phyloP scores from a whole-genome alignment of 768 basidiomycete species.

The Mycena vitilis region DNA sequence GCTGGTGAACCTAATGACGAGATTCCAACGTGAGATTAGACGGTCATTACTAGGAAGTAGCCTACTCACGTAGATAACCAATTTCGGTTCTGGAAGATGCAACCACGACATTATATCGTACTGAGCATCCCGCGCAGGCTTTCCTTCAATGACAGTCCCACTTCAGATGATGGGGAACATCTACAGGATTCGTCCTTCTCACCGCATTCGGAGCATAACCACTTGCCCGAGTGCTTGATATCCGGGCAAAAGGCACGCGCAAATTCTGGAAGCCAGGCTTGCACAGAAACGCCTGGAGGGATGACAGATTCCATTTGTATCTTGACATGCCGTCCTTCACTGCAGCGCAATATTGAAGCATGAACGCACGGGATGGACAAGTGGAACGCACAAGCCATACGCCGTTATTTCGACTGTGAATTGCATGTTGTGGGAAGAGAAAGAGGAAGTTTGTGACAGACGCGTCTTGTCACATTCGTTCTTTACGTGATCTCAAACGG shows the following conservation, averaged over 20 bases:
- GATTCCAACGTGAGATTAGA: neutral
- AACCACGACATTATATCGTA: constrained; percentile 11
- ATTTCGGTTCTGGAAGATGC: constrained; percentile 10
- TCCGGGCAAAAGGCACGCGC: neutral
- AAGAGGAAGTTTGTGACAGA: too few species aligned
- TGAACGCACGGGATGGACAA: neutral
- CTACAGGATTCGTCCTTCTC: neutral
- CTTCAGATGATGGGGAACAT: too few species aligned
- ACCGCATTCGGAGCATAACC: constrained; percentile 24
- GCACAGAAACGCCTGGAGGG: neutral
- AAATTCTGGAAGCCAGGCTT: neutral
- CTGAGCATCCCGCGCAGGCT: constrained; percentile 24
- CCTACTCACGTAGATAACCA: constrained; percentile 9
- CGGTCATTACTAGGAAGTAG: neutral
- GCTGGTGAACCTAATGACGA: constrained; percentile 13
- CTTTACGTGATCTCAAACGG: too few species aligned
- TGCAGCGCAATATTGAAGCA: too few species aligned
- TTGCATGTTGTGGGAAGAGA: constrained; percentile 23
- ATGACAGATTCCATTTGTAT: constrained; percentile 8
- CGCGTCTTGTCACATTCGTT: too few species aligned
- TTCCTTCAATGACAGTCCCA: neutral
- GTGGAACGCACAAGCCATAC: constrained; percentile 18
- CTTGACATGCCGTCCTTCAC: constrained; percentile 23
- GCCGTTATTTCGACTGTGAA: constrained; percentile 10
- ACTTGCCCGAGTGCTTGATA: constrained; percentile 24